A percentile compares a stretch with the other conserved stretches of the same genome.
These are phyloP conservation scores for Pseudoneurospora amorphoporcata DNA, from an alignment of 495 filamentous ascomycete species.

Conservation along the genomic window DNA sequence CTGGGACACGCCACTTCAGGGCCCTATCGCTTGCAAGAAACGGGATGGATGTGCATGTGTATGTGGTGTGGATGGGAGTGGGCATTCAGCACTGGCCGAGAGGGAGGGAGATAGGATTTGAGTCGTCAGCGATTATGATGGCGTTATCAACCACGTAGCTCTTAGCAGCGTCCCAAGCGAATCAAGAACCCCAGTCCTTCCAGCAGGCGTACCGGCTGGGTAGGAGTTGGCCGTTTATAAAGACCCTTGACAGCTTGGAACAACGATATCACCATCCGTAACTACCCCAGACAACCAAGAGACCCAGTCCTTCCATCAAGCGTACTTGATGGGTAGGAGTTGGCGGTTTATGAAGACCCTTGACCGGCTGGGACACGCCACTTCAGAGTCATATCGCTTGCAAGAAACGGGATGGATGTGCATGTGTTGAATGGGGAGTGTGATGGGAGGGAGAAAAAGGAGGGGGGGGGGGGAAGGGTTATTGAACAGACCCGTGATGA, in stretches of 20 bases:
- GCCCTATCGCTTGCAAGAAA: too few species aligned
- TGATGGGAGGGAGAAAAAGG: not conserved
- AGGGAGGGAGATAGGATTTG: too few species aligned
- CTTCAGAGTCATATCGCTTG: too few species aligned
- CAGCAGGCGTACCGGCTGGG: not conserved
- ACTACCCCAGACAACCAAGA: not conserved
- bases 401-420: too few species aligned
- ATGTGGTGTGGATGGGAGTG: not conserved
- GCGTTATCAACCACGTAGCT: not conserved
- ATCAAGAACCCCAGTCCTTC: not conserved
- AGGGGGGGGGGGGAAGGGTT: not conserved
- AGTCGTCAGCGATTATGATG: too few species aligned
- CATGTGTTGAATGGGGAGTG: not conserved
- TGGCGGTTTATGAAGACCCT: not conserved
- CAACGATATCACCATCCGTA: too few species aligned
- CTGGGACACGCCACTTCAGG: not conserved
- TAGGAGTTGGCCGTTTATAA: not conserved
- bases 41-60: not conserved
- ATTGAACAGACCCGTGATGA: not conserved
- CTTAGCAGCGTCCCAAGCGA: not conserved
- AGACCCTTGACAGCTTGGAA: not conserved
- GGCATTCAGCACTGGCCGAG: too few species aligned
- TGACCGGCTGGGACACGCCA: not conserved
- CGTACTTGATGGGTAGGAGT: not conserved
- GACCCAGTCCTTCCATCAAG: not conserved